These are phyloP conservation scores for Paraglomus occultum DNA, from an alignment of 192 early-diverging fungal genomes.

Conservation along the genomic window DNA sequence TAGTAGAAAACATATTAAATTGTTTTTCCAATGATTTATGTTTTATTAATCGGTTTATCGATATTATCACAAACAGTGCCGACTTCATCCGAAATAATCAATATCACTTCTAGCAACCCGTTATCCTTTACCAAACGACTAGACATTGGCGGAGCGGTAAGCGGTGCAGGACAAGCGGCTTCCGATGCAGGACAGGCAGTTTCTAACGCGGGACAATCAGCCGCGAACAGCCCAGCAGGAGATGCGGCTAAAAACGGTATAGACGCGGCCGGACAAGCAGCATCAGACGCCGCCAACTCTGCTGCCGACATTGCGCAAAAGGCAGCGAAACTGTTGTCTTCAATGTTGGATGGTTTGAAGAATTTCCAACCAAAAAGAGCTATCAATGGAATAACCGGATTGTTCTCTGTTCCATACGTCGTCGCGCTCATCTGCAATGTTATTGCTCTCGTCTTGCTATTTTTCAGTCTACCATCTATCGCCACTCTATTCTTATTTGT, in stretches of 20 bases:
- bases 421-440: background rate
- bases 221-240: too few relatives aligned
- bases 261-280: background rate
- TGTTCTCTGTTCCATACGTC: conserved; percentile 8
- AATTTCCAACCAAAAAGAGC: conserved; percentile 17
- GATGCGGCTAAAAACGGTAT: background rate
- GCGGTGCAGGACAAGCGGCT: background rate
- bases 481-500: background rate
- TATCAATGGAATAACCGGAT: conserved; percentile 2
- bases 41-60: background rate
- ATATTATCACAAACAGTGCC: conserved; percentile 6
- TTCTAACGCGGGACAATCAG: background rate
- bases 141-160: background rate
- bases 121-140: conserved; percentile 1
- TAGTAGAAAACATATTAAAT: background rate
- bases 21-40: background rate
- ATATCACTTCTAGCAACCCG: background rate
- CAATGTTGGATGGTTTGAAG: background rate
- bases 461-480: background rate
- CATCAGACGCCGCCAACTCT: background rate
- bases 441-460: background rate
- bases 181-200: background rate
- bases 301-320: background rate
- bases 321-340: background rate
- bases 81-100: background rate